Conservation (phyloP, 176 grass and related monocot genomes). For the Aechmea fasciata region DNA sequence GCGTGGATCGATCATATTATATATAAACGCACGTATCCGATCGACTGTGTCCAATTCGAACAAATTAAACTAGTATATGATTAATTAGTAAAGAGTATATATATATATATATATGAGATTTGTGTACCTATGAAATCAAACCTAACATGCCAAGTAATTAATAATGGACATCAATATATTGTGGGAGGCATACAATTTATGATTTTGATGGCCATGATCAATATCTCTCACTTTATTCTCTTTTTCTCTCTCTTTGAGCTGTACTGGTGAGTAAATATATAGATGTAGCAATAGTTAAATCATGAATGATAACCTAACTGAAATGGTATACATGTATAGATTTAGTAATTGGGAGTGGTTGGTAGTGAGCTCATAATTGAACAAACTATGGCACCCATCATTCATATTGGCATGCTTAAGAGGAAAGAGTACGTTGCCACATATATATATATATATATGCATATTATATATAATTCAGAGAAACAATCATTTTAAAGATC, state of each 20-base stretch:
- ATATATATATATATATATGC: too few species aligned
- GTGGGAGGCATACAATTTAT: constrained; percentile 13
- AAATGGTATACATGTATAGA: background rate
- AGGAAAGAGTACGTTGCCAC: constrained; percentile 10
- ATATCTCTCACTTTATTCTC: constrained; percentile 15
- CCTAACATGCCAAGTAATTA: constrained; percentile 14
- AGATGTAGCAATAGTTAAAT: too few species aligned
- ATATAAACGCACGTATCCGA: too few species aligned
- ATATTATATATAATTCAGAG: constrained; percentile 7
- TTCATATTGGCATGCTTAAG: background rate
- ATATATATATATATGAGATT: too few species aligned
- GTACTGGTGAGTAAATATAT: too few species aligned
- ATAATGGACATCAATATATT: constrained; percentile 18
- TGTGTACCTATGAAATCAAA: constrained; percentile 8
- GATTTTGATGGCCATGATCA: constrained; percentile 18
- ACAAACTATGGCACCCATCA: too few species aligned
- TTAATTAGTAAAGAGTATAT: background rate
- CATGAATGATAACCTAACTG: too few species aligned
- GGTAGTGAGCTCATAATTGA: background rate
- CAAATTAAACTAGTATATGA: too few species aligned
- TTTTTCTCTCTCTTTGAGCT: background rate
- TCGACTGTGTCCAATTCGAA: too few species aligned
- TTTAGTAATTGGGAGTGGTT: background rate
- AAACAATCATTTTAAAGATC: constrained; percentile 1
- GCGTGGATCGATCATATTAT: too few species aligned